Conservation (phyloP, 768 basidiomycete species). For the Suillus weaverae region DNA sequence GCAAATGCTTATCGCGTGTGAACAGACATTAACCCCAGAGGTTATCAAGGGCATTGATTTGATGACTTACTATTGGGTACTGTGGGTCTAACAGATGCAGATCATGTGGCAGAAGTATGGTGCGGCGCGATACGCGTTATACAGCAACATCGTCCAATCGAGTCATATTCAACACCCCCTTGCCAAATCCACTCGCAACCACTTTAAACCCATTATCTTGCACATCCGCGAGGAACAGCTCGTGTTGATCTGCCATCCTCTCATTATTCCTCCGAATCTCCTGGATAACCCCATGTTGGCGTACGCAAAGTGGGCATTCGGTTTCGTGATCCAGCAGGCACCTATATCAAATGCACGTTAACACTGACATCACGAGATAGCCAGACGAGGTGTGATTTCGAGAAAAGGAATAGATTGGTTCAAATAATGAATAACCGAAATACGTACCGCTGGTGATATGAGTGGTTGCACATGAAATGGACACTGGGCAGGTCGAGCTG, state of each 20-base stretch:
- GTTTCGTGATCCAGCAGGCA: slow-evolving; percentile 88
- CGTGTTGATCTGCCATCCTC: slow-evolving; percentile 77
- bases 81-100: neutral
- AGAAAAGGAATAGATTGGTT: slow-evolving; percentile 1
- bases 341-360: slow-evolving; percentile 38
- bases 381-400: neutral
- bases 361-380: neutral
- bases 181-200: slow-evolving; percentile 68
- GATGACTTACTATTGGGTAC: neutral
- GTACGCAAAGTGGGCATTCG: slow-evolving; percentile 87
- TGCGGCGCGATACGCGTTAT: slow-evolving; percentile 1
- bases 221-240: slow-evolving; percentile 76
- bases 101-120: neutral
- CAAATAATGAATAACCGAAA: neutral
- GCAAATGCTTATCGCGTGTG: neutral
- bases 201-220: slow-evolving; percentile 68
- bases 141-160: slow-evolving; percentile 25
- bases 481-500: slow-evolving; percentile 91
- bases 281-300: slow-evolving; percentile 83
- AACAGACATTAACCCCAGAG: neutral
- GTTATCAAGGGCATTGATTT: neutral
- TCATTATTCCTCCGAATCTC: slow-evolving; percentile 90
- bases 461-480: slow-evolving; percentile 98
- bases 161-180: slow-evolving; percentile 53
- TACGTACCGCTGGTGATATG: slow-evolving; percentile 87